phyloP scores from a whole-genome alignment of 2,329 filamentous ascomycete species.

The Basipetospora chlamydospora region DNA sequence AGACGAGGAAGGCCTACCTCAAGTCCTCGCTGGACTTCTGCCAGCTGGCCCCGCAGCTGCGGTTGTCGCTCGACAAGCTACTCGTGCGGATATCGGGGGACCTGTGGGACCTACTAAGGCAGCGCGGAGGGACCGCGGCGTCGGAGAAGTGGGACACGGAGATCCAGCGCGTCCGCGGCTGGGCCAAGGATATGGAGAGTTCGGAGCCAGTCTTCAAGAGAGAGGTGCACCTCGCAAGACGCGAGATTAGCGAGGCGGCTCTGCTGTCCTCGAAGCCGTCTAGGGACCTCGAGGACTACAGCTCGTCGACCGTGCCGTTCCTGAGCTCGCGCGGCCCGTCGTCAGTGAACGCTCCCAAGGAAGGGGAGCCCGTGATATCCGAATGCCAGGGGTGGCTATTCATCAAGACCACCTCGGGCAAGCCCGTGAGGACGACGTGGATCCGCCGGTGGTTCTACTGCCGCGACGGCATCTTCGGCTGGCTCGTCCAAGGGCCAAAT shows the following conservation, averaged over 20 bases:
- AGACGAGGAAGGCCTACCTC: conserved; percentile 79
- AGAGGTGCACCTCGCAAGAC: conserved; percentile 65
- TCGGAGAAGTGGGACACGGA: conserved; percentile 59
- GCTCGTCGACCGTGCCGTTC: conserved; percentile 76
- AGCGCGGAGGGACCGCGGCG: conserved; percentile 47
- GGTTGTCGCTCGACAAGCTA: conserved; percentile 71
- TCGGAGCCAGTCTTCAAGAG: conserved; percentile 72
- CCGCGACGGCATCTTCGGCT: conserved; percentile 90
- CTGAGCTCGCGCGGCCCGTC: conserved; percentile 58
- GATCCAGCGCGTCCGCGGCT: conserved; percentile 83
- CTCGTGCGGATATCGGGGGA: conserved; percentile 75
- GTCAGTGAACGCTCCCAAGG: conserved; percentile 39
- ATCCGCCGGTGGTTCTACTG: conserved; percentile 89
- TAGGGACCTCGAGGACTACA: conserved; percentile 85
- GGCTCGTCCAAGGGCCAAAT: conserved; percentile 69
- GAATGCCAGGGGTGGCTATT: conserved; percentile 97
- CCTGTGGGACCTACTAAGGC: conserved; percentile 75
- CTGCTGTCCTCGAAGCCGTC: conserved; percentile 62
- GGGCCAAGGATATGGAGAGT: conserved; percentile 87
- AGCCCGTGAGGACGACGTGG: conserved; percentile 84
- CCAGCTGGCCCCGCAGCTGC: conserved; percentile 70
- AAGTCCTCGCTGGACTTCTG: conserved; percentile 91
- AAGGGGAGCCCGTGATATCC: conserved; percentile 29
- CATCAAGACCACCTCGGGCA: conserved; percentile 65
- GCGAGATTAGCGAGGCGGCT: conserved; percentile 68